These are phyloP conservation scores for Vaccinium macrocarpon DNA, from an alignment of 148 eudicot genomes.

Conservation along the genomic window DNA sequence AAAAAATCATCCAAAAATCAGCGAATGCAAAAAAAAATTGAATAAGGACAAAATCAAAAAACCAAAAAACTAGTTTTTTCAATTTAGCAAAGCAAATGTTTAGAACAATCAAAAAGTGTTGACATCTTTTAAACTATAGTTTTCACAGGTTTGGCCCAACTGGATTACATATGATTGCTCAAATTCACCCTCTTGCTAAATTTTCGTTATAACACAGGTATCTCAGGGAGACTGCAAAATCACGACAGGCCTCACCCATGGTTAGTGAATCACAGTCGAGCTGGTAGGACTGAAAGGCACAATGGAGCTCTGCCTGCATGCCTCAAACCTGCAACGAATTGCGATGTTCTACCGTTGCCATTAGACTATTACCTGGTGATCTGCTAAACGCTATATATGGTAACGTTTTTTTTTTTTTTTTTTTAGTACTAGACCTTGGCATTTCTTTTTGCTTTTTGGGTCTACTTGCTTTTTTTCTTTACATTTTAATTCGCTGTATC, in stretches of 20 bases:
- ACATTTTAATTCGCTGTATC: too few relatives aligned
- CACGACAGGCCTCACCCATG: background rate
- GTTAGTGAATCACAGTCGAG: background rate
- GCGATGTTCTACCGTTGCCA: too few relatives aligned
- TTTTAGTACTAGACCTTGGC: background rate
- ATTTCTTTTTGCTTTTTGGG: background rate
- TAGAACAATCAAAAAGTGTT: too few relatives aligned
- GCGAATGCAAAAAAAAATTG: too few relatives aligned
- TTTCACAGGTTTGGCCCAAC: background rate
- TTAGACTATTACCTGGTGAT: background rate
- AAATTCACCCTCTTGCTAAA: background rate
- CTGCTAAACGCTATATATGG: too few relatives aligned
- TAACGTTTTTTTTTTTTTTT: too few relatives aligned
- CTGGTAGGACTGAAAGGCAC: background rate
- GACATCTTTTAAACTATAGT: background rate
- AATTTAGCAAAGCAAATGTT: too few relatives aligned
- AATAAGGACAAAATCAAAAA: too few relatives aligned
- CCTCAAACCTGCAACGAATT: background rate
- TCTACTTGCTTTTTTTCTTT: too few relatives aligned
- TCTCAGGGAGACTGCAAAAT: background rate
- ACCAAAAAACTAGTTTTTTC: too few relatives aligned
- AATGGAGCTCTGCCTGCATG: background rate
- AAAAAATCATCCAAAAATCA: too few relatives aligned
- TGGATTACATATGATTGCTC: background rate
- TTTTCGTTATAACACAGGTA: background rate